Conservation (phyloP, 371 early-diverging fungal species). For the Circinella minor region DNA sequence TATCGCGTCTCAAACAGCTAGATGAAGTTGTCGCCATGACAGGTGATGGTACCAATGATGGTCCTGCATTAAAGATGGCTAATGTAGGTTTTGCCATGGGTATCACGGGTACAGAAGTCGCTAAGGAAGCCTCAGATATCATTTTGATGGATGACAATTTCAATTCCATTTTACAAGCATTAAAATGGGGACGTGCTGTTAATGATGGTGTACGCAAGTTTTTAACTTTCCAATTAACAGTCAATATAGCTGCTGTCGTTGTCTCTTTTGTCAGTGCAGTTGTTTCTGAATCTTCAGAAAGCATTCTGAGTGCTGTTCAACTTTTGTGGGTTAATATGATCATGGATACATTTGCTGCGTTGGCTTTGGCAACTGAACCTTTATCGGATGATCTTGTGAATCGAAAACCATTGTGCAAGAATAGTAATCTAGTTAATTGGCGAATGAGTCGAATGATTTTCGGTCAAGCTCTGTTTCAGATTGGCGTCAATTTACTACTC, state of each 20-base stretch:
- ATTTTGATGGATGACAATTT: slow-evolving; percentile 93
- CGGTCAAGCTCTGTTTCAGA: slow-evolving; percentile 72
- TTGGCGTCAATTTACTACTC: slow-evolving; percentile 51
- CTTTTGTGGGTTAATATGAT: slow-evolving; percentile 96
- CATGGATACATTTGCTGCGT: slow-evolving; percentile 95
- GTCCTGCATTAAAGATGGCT: slow-evolving; percentile 89
- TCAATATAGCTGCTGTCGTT: slow-evolving; percentile 85
- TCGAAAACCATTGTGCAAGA: slow-evolving; percentile 27
- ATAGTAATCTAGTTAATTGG: slow-evolving; percentile 66
- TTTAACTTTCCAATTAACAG: slow-evolving; percentile 93
- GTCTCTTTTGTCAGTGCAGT: slow-evolving; percentile 91
- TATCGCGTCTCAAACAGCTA: slow-evolving; percentile 71
- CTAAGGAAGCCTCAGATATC: slow-evolving; percentile 91
- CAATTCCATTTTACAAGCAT: slow-evolving; percentile 80
- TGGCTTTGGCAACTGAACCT: slow-evolving; percentile 95
- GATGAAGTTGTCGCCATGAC: slow-evolving; percentile 72
- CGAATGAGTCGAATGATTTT: slow-evolving; percentile 64
- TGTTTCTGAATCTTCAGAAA: slow-evolving; percentile 90
- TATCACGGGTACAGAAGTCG: slow-evolving; percentile 91
- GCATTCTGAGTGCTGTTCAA: slow-evolving; percentile 93
- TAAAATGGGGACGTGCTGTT: slow-evolving; percentile 93
- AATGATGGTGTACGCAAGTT: slow-evolving; percentile 91
- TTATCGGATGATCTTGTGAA: slow-evolving; percentile 82
- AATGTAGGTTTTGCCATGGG: slow-evolving; percentile 98
- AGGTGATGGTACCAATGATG: slow-evolving; percentile 96